These are phyloP conservation scores for Hirschfeldia incana DNA, from an alignment of 345 rosid genomes.

Conservation along the genomic window DNA sequence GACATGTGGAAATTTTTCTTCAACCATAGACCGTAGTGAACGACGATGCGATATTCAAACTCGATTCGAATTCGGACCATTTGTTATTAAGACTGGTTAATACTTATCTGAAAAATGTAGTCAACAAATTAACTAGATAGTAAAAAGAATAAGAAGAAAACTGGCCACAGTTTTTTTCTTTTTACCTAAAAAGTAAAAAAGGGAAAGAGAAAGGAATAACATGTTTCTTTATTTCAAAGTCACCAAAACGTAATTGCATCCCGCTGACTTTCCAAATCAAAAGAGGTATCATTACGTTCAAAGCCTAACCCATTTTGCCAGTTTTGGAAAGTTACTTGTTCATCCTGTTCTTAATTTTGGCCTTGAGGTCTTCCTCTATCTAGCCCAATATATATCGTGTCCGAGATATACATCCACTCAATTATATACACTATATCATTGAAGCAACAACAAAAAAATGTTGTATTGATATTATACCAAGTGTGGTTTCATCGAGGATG, in stretches of 20 bases:
- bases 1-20: neutral
- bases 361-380: slow-evolving; percentile 7
- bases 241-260: neutral
- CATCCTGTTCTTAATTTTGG: slow-evolving; percentile 10
- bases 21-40: neutral
- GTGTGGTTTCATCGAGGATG: neutral
- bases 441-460: neutral
- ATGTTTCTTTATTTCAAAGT: neutral
- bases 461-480: neutral
- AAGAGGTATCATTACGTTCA: slow-evolving; percentile 23
- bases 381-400: slow-evolving; percentile 7
- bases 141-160: no score
- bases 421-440: neutral
- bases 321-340: slow-evolving; percentile 34
- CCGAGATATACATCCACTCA: slow-evolving; percentile 25
- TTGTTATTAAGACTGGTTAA: neutral
- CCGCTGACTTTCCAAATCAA: slow-evolving; percentile 33
- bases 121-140: no score
- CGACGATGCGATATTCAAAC: neutral
- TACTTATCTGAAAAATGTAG: neutral
- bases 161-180: no score
- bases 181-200: no score
- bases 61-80: neutral
- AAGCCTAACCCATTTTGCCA: slow-evolving; percentile 39
- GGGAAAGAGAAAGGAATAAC: no score